Conservation (phyloP, 108 stramenopile genomes). For the Conticribra guillardii region DNA sequence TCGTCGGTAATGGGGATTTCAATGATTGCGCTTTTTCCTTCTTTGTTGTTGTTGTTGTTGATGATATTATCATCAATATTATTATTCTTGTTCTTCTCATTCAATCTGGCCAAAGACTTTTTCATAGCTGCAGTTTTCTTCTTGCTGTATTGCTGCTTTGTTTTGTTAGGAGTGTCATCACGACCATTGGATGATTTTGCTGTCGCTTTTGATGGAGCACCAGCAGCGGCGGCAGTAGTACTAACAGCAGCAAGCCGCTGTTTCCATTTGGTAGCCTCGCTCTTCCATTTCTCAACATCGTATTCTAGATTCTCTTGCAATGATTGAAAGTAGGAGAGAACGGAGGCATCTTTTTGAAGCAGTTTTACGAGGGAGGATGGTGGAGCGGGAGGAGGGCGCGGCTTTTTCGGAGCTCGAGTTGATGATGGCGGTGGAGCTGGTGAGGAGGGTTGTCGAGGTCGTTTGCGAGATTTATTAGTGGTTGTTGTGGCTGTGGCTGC, state of each 20-base stretch:
- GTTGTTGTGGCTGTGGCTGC: neutral
- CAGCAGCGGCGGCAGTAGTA: neutral
- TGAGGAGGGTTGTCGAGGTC: neutral
- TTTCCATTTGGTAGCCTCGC: slow-evolving; percentile 48
- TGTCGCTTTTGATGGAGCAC: neutral
- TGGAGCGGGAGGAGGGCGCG: slow-evolving; percentile 47
- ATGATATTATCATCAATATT: too few species aligned
- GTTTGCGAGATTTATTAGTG: slow-evolving; percentile 5
- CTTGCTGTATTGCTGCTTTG: too few species aligned
- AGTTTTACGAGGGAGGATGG: slow-evolving; percentile 63
- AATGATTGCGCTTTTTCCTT: too few species aligned
- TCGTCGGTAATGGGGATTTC: too few species aligned
- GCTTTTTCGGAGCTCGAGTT: slow-evolving; percentile 20
- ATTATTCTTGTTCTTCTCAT: neutral
- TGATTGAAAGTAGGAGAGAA: slow-evolving; percentile 65
- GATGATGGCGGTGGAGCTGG: neutral
- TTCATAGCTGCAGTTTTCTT: too few species aligned
- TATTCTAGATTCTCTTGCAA: slow-evolving; percentile 71
- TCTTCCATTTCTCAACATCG: slow-evolving; percentile 78
- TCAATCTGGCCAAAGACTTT: too few species aligned
- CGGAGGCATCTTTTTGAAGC: slow-evolving; percentile 55
- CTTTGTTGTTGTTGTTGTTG: too few species aligned
- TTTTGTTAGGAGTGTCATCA: too few species aligned
- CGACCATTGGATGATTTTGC: neutral
- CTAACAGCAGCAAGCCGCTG: neutral